phyloP scores from a whole-genome alignment of 2,329 filamentous ascomycete species.

The Exophiala phaeomuriformis region DNA sequence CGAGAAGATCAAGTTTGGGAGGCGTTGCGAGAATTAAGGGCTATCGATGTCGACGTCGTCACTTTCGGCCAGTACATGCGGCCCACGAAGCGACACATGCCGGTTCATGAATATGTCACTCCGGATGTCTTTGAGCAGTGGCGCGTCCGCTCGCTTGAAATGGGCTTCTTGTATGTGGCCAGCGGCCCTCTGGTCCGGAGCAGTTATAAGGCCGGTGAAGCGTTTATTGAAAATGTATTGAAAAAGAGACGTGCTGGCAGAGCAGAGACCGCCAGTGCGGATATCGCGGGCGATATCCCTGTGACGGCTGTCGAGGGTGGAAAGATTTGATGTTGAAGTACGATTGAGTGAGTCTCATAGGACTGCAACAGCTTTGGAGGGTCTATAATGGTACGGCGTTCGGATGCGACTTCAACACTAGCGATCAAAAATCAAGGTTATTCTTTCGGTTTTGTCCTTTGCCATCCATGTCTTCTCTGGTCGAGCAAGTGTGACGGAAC shows the following conservation, averaged over 20 bases:
- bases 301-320: conserved; percentile 5
- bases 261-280: conserved; percentile 28
- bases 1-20: conserved; percentile 78
- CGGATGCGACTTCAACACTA: not conserved
- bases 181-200: conserved; percentile 88
- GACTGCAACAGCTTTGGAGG: too few relatives aligned
- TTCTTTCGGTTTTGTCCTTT: too few relatives aligned
- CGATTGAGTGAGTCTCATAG: too few relatives aligned
- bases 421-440: not conserved
- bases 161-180: conserved; percentile 96
- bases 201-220: conserved; percentile 96
- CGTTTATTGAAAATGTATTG: conserved; percentile 96
- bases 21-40: conserved; percentile 70
- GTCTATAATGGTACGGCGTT: not conserved
- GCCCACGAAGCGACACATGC: conserved; percentile 94
- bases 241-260: conserved; percentile 57
- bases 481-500: too few relatives aligned
- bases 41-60: conserved; percentile 79
- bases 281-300: conserved; percentile 23
- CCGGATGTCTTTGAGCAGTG: conserved; percentile 87
- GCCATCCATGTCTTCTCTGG: too few relatives aligned
- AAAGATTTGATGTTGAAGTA: conserved; percentile 9
- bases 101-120: conserved; percentile 90
- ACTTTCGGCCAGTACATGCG: conserved; percentile 99
- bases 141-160: conserved; percentile 79